Conservation (phyloP, 768 basidiomycete genomes). For the Epithele typhae region DNA sequence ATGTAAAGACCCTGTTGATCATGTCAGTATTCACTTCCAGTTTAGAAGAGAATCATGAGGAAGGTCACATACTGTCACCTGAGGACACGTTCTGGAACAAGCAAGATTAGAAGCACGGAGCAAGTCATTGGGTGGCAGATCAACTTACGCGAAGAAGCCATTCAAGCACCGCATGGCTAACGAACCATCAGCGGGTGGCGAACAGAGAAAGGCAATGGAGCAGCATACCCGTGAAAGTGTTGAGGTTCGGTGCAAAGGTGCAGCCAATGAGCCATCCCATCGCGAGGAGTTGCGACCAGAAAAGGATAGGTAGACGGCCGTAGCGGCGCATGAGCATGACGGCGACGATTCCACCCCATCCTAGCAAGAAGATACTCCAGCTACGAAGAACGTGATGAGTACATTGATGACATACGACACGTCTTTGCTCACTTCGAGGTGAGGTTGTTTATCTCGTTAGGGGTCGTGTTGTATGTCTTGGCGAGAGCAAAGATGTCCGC, state of each 20-base stretch:
- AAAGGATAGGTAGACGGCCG: constrained; percentile 63
- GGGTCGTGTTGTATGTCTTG: constrained; percentile 47
- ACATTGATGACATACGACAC: too few species aligned
- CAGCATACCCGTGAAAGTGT: constrained; percentile 48
- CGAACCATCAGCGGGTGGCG: too few species aligned
- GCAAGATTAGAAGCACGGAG: background rate
- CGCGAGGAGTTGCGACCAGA: constrained; percentile 64
- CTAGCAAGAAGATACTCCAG: constrained; percentile 63
- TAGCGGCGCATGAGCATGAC: constrained; percentile 60
- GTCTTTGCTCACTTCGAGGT: constrained; percentile 43
- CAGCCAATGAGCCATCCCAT: constrained; percentile 55
- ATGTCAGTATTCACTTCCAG: background rate
- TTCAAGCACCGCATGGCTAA: constrained; percentile 56
- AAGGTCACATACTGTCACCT: constrained; percentile 42
- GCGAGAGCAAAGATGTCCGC: constrained; percentile 60
- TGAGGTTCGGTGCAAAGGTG: constrained; percentile 53
- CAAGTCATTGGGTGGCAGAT: too few species aligned
- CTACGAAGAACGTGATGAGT: constrained; percentile 28
- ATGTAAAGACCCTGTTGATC: constrained; percentile 49
- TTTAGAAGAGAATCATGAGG: background rate
- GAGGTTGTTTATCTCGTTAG: constrained; percentile 55
- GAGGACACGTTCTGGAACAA: constrained; percentile 45
- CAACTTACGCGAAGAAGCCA: constrained; percentile 49
- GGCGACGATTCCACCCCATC: constrained; percentile 58
- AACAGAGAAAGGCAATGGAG: too few species aligned